Evolutionary conservation across 108 stramenopile genomes (phyloP), one percentile per base, ranked within the genome.

Genomic region (Cafeteria roenbergensis): DNA sequence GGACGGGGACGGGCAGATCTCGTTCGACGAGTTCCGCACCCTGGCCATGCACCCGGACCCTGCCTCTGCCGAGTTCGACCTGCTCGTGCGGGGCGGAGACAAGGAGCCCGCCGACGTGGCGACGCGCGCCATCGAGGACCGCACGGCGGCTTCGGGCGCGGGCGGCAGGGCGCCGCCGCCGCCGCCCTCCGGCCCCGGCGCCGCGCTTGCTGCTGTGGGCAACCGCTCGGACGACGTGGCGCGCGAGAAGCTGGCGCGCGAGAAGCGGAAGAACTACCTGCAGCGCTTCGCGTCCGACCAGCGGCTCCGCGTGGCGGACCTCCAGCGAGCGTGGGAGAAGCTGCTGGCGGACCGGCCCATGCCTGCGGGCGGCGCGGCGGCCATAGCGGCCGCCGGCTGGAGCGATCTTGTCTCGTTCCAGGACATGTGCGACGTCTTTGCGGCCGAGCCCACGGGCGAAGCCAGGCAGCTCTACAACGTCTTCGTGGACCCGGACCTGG

Each of bases 1-100:
- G 30, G 86, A 88, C 60, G 87, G 87, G 14, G 88, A 89, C 59
- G 88, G 88, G 24, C 85, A 87, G 62, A 86, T 89, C 12, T 75
- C 78, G 27, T 89, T 69, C 65, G 69, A 69, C n/a, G 83, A 85
- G 60, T 89, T 88, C 74, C 72, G 78, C 53, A 56, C 69, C 22
- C 68, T 89, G 65, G 80, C 82, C 28, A 71, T 78, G 22, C 75
- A 82, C 55, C 84, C 83, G 14, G 86, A 89, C 57, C 88, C 88
- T 6, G 78, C 81, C 6, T 63, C 64, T 3, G 68, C 84, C 21
- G 78, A 84, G 42, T 84, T 87, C 50, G 64, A 72, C 25, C 56
- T 68, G n/a, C 30, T 32, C 24, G 55, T 68, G 20, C 42, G 62
- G 30, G 55, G 38, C 22, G 67, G 63, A 1, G 63, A 42, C 27